phyloP scores from a whole-genome alignment of 2,329 filamentous ascomycete species.

The Neonectria coccinea region DNA sequence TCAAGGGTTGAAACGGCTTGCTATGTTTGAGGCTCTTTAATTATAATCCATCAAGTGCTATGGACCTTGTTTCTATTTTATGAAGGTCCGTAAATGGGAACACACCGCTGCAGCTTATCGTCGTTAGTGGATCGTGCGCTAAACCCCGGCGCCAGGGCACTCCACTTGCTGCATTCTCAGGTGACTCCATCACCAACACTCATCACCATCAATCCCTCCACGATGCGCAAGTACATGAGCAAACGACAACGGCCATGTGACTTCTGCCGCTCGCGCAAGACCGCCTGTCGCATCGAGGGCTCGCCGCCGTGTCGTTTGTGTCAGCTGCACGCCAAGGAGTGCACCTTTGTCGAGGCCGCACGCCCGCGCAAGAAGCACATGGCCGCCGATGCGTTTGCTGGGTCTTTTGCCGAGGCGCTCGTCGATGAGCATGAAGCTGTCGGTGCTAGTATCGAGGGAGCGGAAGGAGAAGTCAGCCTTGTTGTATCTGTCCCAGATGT shows the following conservation, averaged over 20 bases:
- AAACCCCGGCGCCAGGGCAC: too few relatives aligned
- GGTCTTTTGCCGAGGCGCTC: neutral
- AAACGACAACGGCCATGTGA: conserved; percentile 55
- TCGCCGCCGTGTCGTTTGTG: conserved; percentile 58
- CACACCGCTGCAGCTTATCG: too few relatives aligned
- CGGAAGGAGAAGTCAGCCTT: neutral
- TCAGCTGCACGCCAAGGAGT: conserved; percentile 55
- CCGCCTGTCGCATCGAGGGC: conserved; percentile 57
- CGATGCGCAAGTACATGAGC: conserved; percentile 41
- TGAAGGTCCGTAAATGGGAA: neutral
- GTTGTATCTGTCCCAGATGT: neutral
- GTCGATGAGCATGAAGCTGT: neutral
- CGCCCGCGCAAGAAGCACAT: conserved; percentile 30
- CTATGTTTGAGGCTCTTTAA: neutral
- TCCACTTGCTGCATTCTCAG: too few relatives aligned
- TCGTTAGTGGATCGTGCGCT: too few relatives aligned
- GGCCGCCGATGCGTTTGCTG: too few relatives aligned
- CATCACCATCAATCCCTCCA: neutral
- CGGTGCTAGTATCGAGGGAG: neutral
- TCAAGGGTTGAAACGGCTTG: neutral
- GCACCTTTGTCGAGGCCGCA: conserved; percentile 56
- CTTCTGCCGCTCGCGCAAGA: conserved; percentile 59
- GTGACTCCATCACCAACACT: too few relatives aligned
- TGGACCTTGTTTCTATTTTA: neutral
- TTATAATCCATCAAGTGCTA: neutral